Percentiles rank a stretch among this genome's conserved stretches.
Conservation (phyloP, 345 rosid genomes). For the Boechera divaricarpa region DNA sequence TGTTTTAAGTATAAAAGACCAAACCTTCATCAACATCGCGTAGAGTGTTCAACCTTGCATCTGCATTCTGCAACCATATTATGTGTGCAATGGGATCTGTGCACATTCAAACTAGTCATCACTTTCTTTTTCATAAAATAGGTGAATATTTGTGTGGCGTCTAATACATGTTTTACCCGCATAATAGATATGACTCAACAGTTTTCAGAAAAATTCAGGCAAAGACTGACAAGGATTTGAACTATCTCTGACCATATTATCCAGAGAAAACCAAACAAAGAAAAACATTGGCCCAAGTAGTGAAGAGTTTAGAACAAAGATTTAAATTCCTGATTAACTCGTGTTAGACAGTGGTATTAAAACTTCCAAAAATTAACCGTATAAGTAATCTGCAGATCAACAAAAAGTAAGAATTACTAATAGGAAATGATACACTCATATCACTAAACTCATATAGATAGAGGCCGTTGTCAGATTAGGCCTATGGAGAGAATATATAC, state of each 20-base stretch:
- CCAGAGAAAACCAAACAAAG: constrained; percentile 19
- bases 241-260: constrained; percentile 7
- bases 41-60: constrained; percentile 77
- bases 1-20: constrained; percentile 1
- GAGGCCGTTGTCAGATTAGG: background rate
- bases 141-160: background rate
- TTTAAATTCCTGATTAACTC: background rate
- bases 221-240: constrained; percentile 2
- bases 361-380: background rate
- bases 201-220: constrained; percentile 6
- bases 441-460: background rate
- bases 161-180: background rate
- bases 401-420: background rate
- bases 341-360: background rate
- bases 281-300: background rate
- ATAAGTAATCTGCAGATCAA: background rate
- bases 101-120: constrained; percentile 33
- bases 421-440: background rate
- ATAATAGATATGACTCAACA: background rate
- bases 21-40: constrained; percentile 79
- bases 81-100: constrained; percentile 88
- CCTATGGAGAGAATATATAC: background rate
- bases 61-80: constrained; percentile 70
- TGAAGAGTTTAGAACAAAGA: background rate
- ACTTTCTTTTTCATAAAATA: constrained; percentile 1